phyloP scores from a whole-genome alignment of 1,139 yeast species.

The Candida smagusa region DNA sequence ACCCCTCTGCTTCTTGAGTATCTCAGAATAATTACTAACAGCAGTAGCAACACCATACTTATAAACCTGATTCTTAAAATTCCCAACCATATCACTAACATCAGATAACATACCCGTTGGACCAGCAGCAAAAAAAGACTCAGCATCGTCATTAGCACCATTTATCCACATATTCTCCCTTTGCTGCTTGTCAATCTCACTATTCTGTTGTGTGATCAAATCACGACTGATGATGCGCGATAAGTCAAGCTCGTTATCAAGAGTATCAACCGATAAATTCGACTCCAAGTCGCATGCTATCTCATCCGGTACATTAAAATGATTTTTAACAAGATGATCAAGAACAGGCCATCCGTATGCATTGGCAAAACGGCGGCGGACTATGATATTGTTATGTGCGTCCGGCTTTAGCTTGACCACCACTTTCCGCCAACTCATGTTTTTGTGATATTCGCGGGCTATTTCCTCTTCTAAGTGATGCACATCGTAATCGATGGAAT shows the following conservation, averaged over 20 bases:
- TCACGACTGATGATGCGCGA: slow-evolving; percentile 36
- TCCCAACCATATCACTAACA: slow-evolving; percentile 50
- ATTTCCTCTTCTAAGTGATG: slow-evolving; percentile 67
- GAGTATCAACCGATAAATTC: slow-evolving; percentile 15
- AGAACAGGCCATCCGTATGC: slow-evolving; percentile 97
- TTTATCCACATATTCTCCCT: slow-evolving; percentile 49
- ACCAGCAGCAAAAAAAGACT: slow-evolving; percentile 61
- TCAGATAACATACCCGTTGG: slow-evolving; percentile 69
- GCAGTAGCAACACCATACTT: slow-evolving; percentile 17
- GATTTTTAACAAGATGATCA: slow-evolving; percentile 70
- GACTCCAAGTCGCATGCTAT: not conserved
- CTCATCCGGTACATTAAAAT: slow-evolving; percentile 36
- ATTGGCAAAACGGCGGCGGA: slow-evolving; percentile 83
- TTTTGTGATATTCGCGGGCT: slow-evolving; percentile 85
- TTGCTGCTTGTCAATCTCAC: slow-evolving; percentile 26
- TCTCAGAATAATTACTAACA: slow-evolving; percentile 9
- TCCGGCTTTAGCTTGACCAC: slow-evolving; percentile 84
- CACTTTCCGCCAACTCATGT: slow-evolving; percentile 89
- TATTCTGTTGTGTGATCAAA: slow-evolving; percentile 30
- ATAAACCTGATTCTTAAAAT: slow-evolving; percentile 37
- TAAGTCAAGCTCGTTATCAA: slow-evolving; percentile 28
- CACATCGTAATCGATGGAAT: slow-evolving; percentile 15
- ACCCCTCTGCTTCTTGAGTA: slow-evolving; percentile 5
- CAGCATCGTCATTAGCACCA: slow-evolving; percentile 36
- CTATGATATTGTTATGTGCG: slow-evolving; percentile 92